phyloP scores from a whole-genome alignment of 306 rosid genomes.

The Gastrolobium villosum region DNA sequence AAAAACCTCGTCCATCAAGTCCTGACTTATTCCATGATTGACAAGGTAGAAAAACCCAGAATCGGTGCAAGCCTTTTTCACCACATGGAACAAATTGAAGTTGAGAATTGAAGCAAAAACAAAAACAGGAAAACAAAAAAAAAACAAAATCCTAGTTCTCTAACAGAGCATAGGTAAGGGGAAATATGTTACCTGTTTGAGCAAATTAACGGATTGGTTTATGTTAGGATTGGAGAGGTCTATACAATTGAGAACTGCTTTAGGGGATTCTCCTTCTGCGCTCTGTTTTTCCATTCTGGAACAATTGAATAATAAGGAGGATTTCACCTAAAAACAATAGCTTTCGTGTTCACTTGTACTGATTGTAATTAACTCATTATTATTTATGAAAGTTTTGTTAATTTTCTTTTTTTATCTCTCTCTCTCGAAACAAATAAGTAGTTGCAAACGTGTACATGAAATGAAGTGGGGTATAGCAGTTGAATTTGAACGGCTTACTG shows the following conservation, averaged over 20 bases:
- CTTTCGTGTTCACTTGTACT: no score
- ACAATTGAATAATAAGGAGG: no score
- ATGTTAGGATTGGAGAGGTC: slow-evolving; percentile 69
- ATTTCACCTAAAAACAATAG: background rate
- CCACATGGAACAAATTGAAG: background rate
- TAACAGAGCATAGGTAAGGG: background rate
- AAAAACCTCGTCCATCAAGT: slow-evolving; percentile 80
- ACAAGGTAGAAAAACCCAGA: slow-evolving; percentile 94
- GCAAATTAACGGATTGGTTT: slow-evolving; percentile 60
- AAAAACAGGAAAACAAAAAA: background rate
- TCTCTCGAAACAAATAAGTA: no score
- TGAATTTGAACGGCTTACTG: no score
- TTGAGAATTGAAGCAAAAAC: background rate
- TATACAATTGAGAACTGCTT: slow-evolving; percentile 74
- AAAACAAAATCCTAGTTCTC: background rate
- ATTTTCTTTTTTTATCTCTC: no score
- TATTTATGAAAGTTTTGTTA: no score
- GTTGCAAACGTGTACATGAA: no score
- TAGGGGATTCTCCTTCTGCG: slow-evolving; percentile 4
- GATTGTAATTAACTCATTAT: no score
- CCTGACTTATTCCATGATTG: slow-evolving; percentile 81
- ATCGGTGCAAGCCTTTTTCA: slow-evolving; percentile 83
- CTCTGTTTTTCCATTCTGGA: slow-evolving; percentile 52
- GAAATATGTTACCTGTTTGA: slow-evolving; percentile 72
- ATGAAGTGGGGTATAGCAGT: no score